Conservation (phyloP, 2,329 filamentous ascomycete genomes). For the Mycosphaerella sp. region DNA sequence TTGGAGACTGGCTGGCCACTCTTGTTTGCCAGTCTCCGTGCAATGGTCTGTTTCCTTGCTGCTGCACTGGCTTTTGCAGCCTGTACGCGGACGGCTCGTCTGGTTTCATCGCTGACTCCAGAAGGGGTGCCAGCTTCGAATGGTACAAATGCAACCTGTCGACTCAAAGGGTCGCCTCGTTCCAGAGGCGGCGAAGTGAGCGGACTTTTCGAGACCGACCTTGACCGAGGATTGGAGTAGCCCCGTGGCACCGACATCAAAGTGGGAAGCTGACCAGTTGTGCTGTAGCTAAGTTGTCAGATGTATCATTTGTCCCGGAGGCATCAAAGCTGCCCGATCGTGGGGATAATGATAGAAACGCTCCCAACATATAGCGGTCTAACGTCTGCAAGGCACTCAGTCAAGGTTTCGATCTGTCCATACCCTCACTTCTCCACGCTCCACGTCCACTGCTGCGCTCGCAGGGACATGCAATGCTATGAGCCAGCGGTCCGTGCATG, state of each 20-base stretch:
- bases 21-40: slow-evolving; percentile 14
- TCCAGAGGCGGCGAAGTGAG: slow-evolving; percentile 11
- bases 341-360: background rate
- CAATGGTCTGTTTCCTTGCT: slow-evolving; percentile 20
- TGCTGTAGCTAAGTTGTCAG: background rate
- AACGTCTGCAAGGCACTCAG: slow-evolving; percentile 9
- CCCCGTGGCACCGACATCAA: slow-evolving; percentile 12
- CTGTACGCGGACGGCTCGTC: slow-evolving; percentile 22
- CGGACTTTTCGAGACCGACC: slow-evolving; percentile 15
- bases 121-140: slow-evolving; percentile 21
- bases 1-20: slow-evolving; percentile 5
- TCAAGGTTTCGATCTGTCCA: slow-evolving; percentile 16
- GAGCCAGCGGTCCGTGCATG: slow-evolving; percentile 5
- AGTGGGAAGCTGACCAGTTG: background rate
- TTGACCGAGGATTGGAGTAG: slow-evolving; percentile 7
- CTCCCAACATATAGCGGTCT: slow-evolving; percentile 11
- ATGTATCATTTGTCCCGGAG: background rate
- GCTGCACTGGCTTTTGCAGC: slow-evolving; percentile 20
- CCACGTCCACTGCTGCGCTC: slow-evolving; percentile 6
- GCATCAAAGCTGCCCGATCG: slow-evolving; percentile 1
- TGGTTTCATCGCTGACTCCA: slow-evolving; percentile 18
- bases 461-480: slow-evolving; percentile 9
- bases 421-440: slow-evolving; percentile 2
- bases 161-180: slow-evolving; percentile 13
- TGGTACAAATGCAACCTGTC: slow-evolving; percentile 22